phyloP scores from a whole-genome alignment of 345 rosid genomes.

The Eucalyptus regnans region DNA sequence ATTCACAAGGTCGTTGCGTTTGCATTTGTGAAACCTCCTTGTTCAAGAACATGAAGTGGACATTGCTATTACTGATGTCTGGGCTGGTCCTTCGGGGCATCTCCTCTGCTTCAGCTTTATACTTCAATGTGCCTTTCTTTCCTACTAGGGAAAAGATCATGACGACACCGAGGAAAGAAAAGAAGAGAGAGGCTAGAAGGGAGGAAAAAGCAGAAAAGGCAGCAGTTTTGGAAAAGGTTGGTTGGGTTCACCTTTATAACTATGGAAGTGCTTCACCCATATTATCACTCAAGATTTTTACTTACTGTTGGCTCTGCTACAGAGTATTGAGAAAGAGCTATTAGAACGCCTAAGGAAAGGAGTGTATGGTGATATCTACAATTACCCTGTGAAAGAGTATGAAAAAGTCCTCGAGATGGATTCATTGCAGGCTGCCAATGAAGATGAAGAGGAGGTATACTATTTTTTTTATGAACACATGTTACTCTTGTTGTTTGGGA shows the following conservation, averaged over 20 bases:
- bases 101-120: neutral
- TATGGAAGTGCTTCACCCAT: neutral
- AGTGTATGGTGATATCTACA: conserved; percentile 60
- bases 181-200: conserved; percentile 64
- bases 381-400: conserved; percentile 32
- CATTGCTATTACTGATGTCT: neutral
- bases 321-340: conserved; percentile 85
- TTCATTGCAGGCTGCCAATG: conserved; percentile 5
- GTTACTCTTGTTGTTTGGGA: neutral
- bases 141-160: conserved; percentile 51
- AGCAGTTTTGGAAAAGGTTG: conserved; percentile 75
- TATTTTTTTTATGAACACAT: neutral
- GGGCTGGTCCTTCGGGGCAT: neutral
- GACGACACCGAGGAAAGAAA: conserved; percentile 56
- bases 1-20: neutral
- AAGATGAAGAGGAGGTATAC: conserved; percentile 46
- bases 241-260: neutral
- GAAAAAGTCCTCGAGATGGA: conserved; percentile 41
- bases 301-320: conserved; percentile 3
- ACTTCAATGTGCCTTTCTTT: neutral
- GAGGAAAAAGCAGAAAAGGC: conserved; percentile 84
- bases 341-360: conserved; percentile 64
- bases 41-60: neutral
- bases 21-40: neutral
- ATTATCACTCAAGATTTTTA: neutral